Base-by-base conservation (phyloP, 495 filamentous ascomycete species). In the Aspergillus saccharolyticus region DNA sequence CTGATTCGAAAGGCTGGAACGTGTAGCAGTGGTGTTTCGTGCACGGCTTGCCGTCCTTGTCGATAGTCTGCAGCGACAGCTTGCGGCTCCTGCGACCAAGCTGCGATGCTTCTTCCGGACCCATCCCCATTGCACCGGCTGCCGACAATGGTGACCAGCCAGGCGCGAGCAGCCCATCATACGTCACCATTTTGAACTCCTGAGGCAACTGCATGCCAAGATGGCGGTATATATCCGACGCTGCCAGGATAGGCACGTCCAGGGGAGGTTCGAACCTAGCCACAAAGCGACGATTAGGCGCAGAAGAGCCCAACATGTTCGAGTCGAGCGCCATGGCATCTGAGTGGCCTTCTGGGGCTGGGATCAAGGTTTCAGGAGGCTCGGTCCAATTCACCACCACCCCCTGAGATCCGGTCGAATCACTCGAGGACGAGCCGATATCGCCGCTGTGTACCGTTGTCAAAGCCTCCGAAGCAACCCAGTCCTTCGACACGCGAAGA, bases 261-360 rank as follows among this genome's bases (percentile, higher is more conserved):
- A 98, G 69, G 0, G 91, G 89, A 5, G 94, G 94, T 51, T 96
- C 88, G 30, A 97, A 83, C 25, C 80, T 87, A 3, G 89, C 91
- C 43, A 88, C 79, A 69, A 98, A 97, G 18, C 86, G 84, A 44
- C 91, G 85, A 30, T 92, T 83, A 0, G 90, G 87, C 12, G 86
- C 74, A 46, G 66, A 65, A 12, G 69, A 67, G 19, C 72, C 77
- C 1, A 79, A 47, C 70, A 76, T 75, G 61, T 66, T 66, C 9
- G 72, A 70, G 30, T 80, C 76, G 19, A 80, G 60, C 8, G 65
- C 69, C 73, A 81, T 81, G 5, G 75, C 70, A 54, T 77, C 77
- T n/a, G 66, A 63, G 16, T 74, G 65, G 39, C 63, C 56, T 20
- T 70, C 66, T 52, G 72, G 67, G n/a, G 61, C 62, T 2, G 73